Base-by-base conservation (phyloP, 23 red algal genomes). In the Gracilaria domingensis region DNA sequence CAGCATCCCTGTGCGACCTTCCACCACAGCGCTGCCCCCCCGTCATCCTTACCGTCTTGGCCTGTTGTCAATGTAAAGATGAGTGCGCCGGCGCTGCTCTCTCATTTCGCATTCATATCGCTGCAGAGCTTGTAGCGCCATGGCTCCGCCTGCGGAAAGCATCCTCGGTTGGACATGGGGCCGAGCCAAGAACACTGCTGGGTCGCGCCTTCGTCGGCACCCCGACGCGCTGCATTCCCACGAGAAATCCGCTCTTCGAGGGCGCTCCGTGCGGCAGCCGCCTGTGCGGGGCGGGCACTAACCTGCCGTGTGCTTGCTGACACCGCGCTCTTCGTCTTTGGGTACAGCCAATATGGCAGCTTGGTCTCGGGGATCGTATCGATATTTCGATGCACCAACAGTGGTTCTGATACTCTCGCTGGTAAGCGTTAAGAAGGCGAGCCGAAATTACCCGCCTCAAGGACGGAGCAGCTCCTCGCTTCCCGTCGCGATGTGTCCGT, bases 271-370 rank as follows among this genome's bases (percentile, higher is more conserved):
- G 66, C 64, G 60, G 0, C 66, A 91, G 40, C 91, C 7, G 53
- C 94, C 13, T 96, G 94, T 65, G 97, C n/a, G 97, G 37, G 97
- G 97, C 17, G 94, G 97, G 7, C 97, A 99, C 67, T n/a, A n/a
- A 99, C 97, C 58, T 66, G 81, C 14, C 76, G 96, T 7, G 79
- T 99, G 18, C 50, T 95, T 11, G 78, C 33, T 6, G 82, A 94
- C 53, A 85, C 91, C 61, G 36, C 66, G 3, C 77, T 99, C 36
- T 86, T 83, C 61, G 94, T 88, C 2, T 95, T 96, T 36, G 97
- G 97, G 0, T 95, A 99, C 86, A 83, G 82, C 34, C 94, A 96
- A 61, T 99, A 99, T 83, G 97, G 97, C 97, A 99, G 80, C 91
- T 99, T 8, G 97, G 97, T 12, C 71, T 96, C 30, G 97, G 97